Conservation (phyloP, 305 asterid species). For the Ruellia speciosa region DNA sequence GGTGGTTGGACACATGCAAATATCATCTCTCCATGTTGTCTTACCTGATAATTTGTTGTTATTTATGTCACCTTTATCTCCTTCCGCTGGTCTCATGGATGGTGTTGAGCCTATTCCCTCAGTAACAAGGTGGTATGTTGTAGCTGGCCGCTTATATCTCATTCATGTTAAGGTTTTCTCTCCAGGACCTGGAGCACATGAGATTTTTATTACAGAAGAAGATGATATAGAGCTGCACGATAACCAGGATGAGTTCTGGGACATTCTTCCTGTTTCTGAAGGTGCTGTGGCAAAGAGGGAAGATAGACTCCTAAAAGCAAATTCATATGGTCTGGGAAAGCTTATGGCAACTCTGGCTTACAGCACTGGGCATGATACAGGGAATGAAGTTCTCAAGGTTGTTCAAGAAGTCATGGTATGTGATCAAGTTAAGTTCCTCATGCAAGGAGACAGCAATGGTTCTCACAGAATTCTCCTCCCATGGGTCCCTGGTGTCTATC, state of each 20-base stretch:
- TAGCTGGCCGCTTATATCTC: slow-evolving; percentile 63
- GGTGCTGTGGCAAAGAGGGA: slow-evolving; percentile 27
- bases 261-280: slow-evolving; percentile 52
- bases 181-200: slow-evolving; percentile 54
- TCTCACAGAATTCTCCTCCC: slow-evolving; percentile 56
- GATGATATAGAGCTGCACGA: slow-evolving; percentile 57
- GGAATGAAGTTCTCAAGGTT: slow-evolving; percentile 66
- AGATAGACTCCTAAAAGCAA: slow-evolving; percentile 50
- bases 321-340: slow-evolving; percentile 66
- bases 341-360: slow-evolving; percentile 63
- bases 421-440: slow-evolving; percentile 57
- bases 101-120: slow-evolving; percentile 46
- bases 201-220: slow-evolving; percentile 61
- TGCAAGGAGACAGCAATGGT: slow-evolving; percentile 28
- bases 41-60: slow-evolving; percentile 63
- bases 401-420: slow-evolving; percentile 92
- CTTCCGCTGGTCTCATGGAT: slow-evolving; percentile 43
- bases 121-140: slow-evolving; percentile 69
- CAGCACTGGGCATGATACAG: slow-evolving; percentile 38
- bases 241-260: slow-evolving; percentile 54
- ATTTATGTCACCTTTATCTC: slow-evolving; percentile 51
- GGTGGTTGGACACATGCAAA: slow-evolving; percentile 74
- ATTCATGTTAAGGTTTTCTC: slow-evolving; percentile 62
- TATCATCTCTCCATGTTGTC: slow-evolving; percentile 75
- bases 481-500: slow-evolving; percentile 73